phyloP scores from a whole-genome alignment of 2,329 filamentous ascomycete species.

The Aspergillus sp. region DNA sequence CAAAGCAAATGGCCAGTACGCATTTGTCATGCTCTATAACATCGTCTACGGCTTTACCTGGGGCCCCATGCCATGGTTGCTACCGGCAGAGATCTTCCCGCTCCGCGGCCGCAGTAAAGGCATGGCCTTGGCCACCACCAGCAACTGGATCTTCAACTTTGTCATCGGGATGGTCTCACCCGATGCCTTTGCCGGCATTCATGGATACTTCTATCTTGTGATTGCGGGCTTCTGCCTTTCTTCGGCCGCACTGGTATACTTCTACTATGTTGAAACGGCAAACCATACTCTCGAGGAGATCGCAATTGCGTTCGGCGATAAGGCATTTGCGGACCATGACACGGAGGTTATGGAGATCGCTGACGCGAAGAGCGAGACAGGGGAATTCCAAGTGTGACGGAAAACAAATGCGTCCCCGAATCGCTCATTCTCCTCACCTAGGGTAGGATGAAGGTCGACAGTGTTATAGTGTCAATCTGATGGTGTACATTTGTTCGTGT shows the following conservation, averaged over 20 bases:
- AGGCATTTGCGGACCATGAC: conserved; percentile 33
- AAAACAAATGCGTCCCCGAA: too few relatives aligned
- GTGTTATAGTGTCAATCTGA: too few relatives aligned
- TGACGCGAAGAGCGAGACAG: too few relatives aligned
- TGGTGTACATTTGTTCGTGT: too few relatives aligned
- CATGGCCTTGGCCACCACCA: conserved; percentile 39
- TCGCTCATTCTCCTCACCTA: too few relatives aligned
- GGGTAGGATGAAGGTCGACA: too few relatives aligned
- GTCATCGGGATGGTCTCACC: conserved; percentile 39
- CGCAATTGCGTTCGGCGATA: conserved; percentile 40
- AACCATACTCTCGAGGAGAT: conserved; percentile 32
- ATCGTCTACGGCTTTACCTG: conserved; percentile 37
- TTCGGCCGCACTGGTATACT: conserved; percentile 34
- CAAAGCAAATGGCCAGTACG: conserved; percentile 37
- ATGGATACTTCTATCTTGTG: conserved; percentile 43
- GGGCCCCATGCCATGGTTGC: conserved; percentile 42
- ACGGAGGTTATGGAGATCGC: conserved; percentile 6
- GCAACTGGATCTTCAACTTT: conserved; percentile 56
- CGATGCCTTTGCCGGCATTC: conserved; percentile 41
- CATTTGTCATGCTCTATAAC: conserved; percentile 41
- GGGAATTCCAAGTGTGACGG: too few relatives aligned
- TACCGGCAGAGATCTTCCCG: conserved; percentile 10
- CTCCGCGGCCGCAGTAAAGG: conserved; percentile 39
- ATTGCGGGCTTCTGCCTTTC: conserved; percentile 43
- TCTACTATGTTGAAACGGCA: conserved; percentile 44